Conservation (phyloP, 2,329 filamentous ascomycete genomes). For the Nigrograna mackinnonii region DNA sequence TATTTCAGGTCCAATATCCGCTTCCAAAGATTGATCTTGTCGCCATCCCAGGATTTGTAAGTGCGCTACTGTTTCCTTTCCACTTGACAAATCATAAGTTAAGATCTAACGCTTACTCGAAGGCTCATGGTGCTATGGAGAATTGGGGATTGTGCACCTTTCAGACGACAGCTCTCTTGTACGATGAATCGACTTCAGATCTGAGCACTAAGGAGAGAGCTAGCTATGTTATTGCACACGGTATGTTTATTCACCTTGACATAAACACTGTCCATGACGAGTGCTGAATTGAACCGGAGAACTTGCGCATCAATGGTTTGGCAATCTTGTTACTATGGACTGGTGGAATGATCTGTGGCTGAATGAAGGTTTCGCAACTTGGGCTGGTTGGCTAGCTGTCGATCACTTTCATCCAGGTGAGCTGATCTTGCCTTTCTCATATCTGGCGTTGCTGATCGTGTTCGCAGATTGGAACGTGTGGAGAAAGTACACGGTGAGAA, state of each 20-base stretch:
- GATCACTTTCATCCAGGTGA: constrained; percentile 83
- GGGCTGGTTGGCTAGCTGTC: constrained; percentile 93
- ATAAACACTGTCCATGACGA: too few species aligned
- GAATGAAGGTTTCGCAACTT: constrained; percentile 96
- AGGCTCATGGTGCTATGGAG: constrained; percentile 86
- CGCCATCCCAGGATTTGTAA: constrained; percentile 91
- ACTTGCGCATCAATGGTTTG: constrained; percentile 95
- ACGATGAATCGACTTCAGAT: not conserved
- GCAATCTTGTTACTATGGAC: constrained; percentile 94
- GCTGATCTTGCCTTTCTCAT: constrained; percentile 6
- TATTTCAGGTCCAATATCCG: constrained; percentile 83
- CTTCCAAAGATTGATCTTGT: constrained; percentile 95
- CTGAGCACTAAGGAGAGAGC: constrained; percentile 61
- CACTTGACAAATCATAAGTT: not conserved
- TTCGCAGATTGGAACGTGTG: constrained; percentile 87
- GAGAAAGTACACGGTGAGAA: constrained; percentile 86
- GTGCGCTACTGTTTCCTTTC: constrained; percentile 37
- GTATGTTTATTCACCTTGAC: too few species aligned
- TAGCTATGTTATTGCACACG: constrained; percentile 95
- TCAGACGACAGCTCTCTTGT: not conserved
- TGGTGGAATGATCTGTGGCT: constrained; percentile 93
- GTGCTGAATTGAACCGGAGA: constrained; percentile 92
- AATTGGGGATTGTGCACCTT: constrained; percentile 97
- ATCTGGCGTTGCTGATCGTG: constrained; percentile 9
- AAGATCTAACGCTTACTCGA: constrained; percentile 46